Conservation (phyloP, 345 rosid genomes). For the Cardamine occulta region DNA sequence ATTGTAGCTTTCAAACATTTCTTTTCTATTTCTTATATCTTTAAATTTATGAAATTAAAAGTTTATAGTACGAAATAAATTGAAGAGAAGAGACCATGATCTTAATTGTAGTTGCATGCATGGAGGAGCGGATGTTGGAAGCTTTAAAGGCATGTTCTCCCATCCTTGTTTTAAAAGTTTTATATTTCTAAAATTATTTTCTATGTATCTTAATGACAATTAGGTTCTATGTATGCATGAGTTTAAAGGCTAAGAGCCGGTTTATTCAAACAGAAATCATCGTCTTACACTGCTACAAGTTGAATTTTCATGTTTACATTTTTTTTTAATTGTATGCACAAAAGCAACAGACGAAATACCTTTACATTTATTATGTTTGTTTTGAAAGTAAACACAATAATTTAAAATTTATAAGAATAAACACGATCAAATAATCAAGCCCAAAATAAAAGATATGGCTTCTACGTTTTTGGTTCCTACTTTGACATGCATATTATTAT, state of each 20-base stretch:
- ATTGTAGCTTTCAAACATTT: slow-evolving; percentile 23
- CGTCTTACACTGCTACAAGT: neutral
- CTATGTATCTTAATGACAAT: neutral
- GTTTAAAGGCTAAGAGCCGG: neutral
- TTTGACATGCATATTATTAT: slow-evolving; percentile 14
- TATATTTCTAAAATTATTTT: neutral
- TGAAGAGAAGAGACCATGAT: slow-evolving; percentile 29
- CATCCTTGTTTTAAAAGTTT: neutral
- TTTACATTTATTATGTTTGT: neutral
- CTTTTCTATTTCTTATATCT: neutral
- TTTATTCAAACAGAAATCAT: neutral
- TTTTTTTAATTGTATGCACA: neutral
- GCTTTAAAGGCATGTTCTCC: slow-evolving; percentile 28
- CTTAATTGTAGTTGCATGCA: slow-evolving; percentile 37
- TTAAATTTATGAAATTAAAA: slow-evolving; percentile 13
- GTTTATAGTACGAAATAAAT: slow-evolving; percentile 19
- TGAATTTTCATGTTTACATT: neutral
- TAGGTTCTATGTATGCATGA: neutral
- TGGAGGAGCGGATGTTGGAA: slow-evolving; percentile 34
- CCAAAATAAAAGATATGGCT: neutral
- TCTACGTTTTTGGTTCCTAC: slow-evolving; percentile 5
- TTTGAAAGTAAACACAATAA: neutral
- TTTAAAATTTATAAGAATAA: neutral
- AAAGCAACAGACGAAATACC: neutral
- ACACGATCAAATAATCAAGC: neutral